Conservation (phyloP, 768 basidiomycete species). For the Calocybe cyanea region DNA sequence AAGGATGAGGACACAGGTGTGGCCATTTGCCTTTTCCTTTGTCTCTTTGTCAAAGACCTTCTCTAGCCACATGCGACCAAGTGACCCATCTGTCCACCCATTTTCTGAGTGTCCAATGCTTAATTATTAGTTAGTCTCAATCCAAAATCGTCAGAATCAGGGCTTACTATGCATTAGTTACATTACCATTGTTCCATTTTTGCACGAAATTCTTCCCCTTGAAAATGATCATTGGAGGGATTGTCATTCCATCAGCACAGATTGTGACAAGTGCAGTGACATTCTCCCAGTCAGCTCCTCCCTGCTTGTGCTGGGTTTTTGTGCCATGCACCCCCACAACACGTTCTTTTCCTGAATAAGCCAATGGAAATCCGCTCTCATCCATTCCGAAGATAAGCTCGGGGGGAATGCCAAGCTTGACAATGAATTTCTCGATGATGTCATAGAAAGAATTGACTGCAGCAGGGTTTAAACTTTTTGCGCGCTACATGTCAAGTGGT, state of each 20-base stretch:
- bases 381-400: constrained; percentile 34
- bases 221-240: no score
- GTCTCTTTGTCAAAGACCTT: constrained; percentile 31
- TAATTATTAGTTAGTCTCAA: constrained; percentile 1
- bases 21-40: constrained; percentile 28
- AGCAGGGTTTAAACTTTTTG: constrained; percentile 23
- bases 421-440: constrained; percentile 23
- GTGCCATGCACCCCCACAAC: not conserved
- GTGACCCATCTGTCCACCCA: constrained; percentile 28
- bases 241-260: no score
- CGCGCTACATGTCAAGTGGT: constrained; percentile 26
- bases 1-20: constrained; percentile 27
- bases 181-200: no score
- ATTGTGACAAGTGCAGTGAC: no score
- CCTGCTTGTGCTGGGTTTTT: no score
- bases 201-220: no score
- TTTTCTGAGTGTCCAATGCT: constrained; percentile 24
- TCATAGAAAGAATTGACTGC: constrained; percentile 23
- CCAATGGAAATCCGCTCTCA: constrained; percentile 29
- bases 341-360: not conserved
- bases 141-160: not conserved
- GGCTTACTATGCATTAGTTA: constrained; percentile 28
- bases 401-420: constrained; percentile 17
- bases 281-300: no score
- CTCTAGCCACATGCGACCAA: constrained; percentile 21